Percentiles rank a stretch among this genome's conserved stretches.
These are phyloP conservation scores for Morella rubra DNA, from an alignment of 306 rosid genomes.

Conservation along the genomic window DNA sequence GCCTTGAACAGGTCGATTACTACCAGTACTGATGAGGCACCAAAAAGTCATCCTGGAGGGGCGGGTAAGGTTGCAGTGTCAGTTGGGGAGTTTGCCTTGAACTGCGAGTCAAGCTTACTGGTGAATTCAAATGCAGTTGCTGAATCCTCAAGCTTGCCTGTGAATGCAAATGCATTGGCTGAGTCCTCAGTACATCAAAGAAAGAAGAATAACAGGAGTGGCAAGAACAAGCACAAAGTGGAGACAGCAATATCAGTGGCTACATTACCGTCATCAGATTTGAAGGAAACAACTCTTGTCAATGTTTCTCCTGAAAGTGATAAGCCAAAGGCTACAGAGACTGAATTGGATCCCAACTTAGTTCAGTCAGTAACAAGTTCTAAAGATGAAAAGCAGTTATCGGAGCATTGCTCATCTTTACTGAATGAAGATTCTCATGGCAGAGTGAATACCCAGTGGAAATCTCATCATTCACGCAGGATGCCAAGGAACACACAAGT, in stretches of 20 bases:
- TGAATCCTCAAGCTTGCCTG: constrained; percentile 38
- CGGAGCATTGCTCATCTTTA: constrained; percentile 45
- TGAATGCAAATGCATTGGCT: neutral
- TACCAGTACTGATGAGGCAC: constrained; percentile 28
- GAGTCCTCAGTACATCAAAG: constrained; percentile 36
- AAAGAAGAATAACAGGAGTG: constrained; percentile 66
- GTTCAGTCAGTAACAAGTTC: constrained; percentile 41
- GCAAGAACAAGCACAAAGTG: constrained; percentile 61
- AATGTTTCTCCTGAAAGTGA: constrained; percentile 45
- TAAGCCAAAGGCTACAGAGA: constrained; percentile 48
- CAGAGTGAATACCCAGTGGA: constrained; percentile 66
- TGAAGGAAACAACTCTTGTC: constrained; percentile 45
- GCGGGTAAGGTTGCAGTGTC: constrained; percentile 31
- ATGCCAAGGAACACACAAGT: constrained; percentile 61
- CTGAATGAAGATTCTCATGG: constrained; percentile 58
- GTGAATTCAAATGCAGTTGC: constrained; percentile 33
- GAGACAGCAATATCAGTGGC: constrained; percentile 43
- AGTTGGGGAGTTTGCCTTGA: constrained; percentile 37
- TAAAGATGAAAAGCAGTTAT: constrained; percentile 46
- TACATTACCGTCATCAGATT: constrained; percentile 31
- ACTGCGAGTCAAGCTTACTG: constrained; percentile 34
- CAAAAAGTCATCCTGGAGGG: constrained; percentile 39
- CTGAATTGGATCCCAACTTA: constrained; percentile 45
- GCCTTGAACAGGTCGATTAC: constrained; percentile 43
- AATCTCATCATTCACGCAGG: constrained; percentile 71